These are phyloP conservation scores for Tylopilus rubrobrunneus DNA, from an alignment of 768 basidiomycete genomes.

Conservation along the genomic window DNA sequence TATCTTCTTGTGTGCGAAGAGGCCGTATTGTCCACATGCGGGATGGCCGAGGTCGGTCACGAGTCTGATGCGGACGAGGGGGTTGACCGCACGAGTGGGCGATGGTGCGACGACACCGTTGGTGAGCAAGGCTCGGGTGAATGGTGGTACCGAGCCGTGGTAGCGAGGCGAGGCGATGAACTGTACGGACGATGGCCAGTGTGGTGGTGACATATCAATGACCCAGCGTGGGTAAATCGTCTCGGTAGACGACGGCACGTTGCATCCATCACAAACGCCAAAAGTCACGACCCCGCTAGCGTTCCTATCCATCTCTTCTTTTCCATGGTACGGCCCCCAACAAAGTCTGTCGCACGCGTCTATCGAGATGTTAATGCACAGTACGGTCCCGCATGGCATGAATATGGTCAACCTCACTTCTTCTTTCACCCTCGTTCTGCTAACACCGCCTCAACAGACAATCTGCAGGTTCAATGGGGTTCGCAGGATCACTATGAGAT, in stretches of 20 bases:
- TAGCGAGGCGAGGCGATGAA: slow-evolving; percentile 52
- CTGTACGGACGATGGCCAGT: slow-evolving; percentile 53
- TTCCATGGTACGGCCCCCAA: slow-evolving; percentile 66
- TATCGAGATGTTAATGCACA: slow-evolving; percentile 87
- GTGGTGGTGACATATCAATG: slow-evolving; percentile 14
- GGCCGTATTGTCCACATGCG: slow-evolving; percentile 70
- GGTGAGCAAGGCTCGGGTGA: slow-evolving; percentile 38
- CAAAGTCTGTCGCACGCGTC: slow-evolving; percentile 80
- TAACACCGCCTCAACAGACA: slow-evolving; percentile 52
- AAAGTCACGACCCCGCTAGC: slow-evolving; percentile 6
- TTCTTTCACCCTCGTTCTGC: neutral
- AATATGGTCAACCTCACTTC: slow-evolving; percentile 67
- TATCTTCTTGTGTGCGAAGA: slow-evolving; percentile 77
- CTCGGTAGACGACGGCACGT: slow-evolving; percentile 11
- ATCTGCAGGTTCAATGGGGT: slow-evolving; percentile 96
- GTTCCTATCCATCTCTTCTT: slow-evolving; percentile 8
- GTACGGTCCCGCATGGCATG: slow-evolving; percentile 88
- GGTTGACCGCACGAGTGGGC: slow-evolving; percentile 12
- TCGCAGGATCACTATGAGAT: slow-evolving; percentile 98
- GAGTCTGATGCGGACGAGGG: slow-evolving; percentile 50
- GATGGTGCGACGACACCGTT: slow-evolving; percentile 12
- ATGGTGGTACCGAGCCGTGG: slow-evolving; percentile 53
- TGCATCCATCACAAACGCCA: slow-evolving; percentile 6
- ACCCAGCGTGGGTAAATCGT: slow-evolving; percentile 28
- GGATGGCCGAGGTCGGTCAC: slow-evolving; percentile 65